phyloP scores from a whole-genome alignment of 352 stramenopile species.

The Peronosclerospora sorghi region DNA sequence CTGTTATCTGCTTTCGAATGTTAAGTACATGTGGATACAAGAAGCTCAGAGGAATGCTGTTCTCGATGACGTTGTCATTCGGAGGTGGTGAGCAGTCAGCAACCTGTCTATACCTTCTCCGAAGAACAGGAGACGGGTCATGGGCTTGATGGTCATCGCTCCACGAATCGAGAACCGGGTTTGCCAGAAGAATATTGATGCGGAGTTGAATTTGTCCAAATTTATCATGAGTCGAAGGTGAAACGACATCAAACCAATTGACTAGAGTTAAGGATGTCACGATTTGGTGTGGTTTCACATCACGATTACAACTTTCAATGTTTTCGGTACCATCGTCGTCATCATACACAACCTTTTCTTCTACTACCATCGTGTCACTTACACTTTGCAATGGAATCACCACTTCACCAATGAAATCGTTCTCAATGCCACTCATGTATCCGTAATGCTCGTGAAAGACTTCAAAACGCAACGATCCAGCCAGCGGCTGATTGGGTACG shows the following conservation, averaged over 20 bases:
- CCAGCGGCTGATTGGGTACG: slow-evolving; percentile 21
- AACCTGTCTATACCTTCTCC: slow-evolving; percentile 24
- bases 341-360: slow-evolving; percentile 42
- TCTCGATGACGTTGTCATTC: slow-evolving; percentile 34
- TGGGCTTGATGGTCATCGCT: slow-evolving; percentile 13
- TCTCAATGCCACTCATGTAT: slow-evolving; percentile 68
- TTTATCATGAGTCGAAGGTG: slow-evolving; percentile 39
- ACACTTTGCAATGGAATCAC: slow-evolving; percentile 59
- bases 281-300: slow-evolving; percentile 20
- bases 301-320: slow-evolving; percentile 2
- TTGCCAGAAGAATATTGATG: slow-evolving; percentile 56
- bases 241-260: slow-evolving; percentile 73
- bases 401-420: slow-evolving; percentile 62
- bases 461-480: slow-evolving; percentile 62
- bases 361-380: slow-evolving; percentile 45
- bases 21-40: slow-evolving; percentile 62
- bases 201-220: slow-evolving; percentile 67
- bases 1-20: slow-evolving; percentile 46
- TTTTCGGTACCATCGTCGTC: slow-evolving; percentile 18
- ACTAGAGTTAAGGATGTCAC: slow-evolving; percentile 60
- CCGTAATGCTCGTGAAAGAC: slow-evolving; percentile 68
- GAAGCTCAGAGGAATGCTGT: slow-evolving; percentile 55
- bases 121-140: slow-evolving; percentile 8
- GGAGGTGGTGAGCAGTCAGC: slow-evolving; percentile 32
- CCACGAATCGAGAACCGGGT: slow-evolving; percentile 23